Evolutionary conservation across 73 alveolate species (phyloP).

Genomic region (Paramecium bursaria): DNA sequence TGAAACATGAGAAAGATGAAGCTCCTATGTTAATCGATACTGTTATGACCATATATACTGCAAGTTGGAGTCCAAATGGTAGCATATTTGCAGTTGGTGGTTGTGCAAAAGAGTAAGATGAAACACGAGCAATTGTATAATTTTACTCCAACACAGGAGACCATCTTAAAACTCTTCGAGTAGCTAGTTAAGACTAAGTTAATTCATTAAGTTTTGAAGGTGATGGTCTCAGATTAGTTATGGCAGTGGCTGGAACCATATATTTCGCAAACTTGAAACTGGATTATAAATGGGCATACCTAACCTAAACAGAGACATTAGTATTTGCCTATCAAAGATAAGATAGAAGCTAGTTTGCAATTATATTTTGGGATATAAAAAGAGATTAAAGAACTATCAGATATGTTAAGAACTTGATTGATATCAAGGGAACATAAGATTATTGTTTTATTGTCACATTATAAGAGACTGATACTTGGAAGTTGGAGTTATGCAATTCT

Average conservation of each 20-base stretch:
- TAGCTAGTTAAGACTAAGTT: constrained; percentile 65
- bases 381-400: constrained; percentile 65
- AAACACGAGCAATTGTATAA: constrained; percentile 87
- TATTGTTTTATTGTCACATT: constrained; percentile 76
- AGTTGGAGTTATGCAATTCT: constrained; percentile 93
- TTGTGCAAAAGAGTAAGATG: constrained; percentile 66
- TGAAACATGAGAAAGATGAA: constrained; percentile 92
- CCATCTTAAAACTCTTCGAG: constrained; percentile 91
- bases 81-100: constrained; percentile 85
- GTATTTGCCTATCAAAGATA: constrained; percentile 96
- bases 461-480: constrained; percentile 77
- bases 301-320: constrained; percentile 89
- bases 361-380: constrained; percentile 96
- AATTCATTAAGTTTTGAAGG: constrained; percentile 76
- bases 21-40: constrained; percentile 87
- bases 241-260: constrained; percentile 96
- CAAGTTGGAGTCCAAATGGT: constrained; percentile 87
- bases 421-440: constrained; percentile 76
- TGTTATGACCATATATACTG: constrained; percentile 77
- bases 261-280: constrained; percentile 96
- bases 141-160: constrained; percentile 91
- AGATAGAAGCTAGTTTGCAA: constrained; percentile 96
- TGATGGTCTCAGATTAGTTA: constrained; percentile 95
- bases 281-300: constrained; percentile 96
- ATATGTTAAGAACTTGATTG: constrained; percentile 79